A percentile compares a stretch with the other conserved stretches of the same genome.
phyloP scores from a whole-genome alignment of 2,329 filamentous ascomycete genomes.

The Colletotrichum liriopes region DNA sequence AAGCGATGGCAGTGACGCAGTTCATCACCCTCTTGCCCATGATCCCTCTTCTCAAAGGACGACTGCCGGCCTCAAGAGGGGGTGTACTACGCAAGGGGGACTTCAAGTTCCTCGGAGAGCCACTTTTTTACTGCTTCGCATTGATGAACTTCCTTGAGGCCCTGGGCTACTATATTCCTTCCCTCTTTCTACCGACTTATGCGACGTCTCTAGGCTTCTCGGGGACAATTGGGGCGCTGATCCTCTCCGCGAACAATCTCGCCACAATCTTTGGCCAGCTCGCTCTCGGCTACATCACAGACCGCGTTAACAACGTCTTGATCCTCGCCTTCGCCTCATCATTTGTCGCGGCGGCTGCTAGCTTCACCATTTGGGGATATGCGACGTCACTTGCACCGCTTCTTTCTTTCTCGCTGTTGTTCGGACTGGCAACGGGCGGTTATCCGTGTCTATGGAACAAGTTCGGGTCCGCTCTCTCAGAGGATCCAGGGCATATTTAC shows the following conservation, averaged over 20 bases:
- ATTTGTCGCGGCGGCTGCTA: slow-evolving; percentile 62
- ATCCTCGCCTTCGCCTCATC: slow-evolving; percentile 60
- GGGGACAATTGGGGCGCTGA: slow-evolving; percentile 59
- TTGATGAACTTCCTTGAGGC: slow-evolving; percentile 67
- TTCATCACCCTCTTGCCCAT: slow-evolving; percentile 58
- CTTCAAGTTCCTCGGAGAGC: slow-evolving; percentile 45
- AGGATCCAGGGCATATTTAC: slow-evolving; percentile 48
- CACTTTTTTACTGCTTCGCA: slow-evolving; percentile 55
- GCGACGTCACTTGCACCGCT: slow-evolving; percentile 60
- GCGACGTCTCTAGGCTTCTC: slow-evolving; percentile 59
- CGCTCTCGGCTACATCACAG: slow-evolving; percentile 63
- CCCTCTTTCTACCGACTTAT: slow-evolving; percentile 67
- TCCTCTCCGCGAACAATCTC: slow-evolving; percentile 64
- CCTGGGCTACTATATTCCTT: slow-evolving; percentile 70
- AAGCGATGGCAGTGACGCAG: slow-evolving; percentile 56
- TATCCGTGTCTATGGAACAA: slow-evolving; percentile 48
- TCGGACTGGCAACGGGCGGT: slow-evolving; percentile 70
- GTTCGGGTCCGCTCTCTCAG: slow-evolving; percentile 47
- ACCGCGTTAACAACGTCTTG: slow-evolving; percentile 60
- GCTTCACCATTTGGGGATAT: slow-evolving; percentile 70
- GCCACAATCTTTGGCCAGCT: slow-evolving; percentile 63
- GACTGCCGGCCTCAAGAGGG: slow-evolving; percentile 56
- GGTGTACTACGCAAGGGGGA: slow-evolving; percentile 46
- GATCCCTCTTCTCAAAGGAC: slow-evolving; percentile 57
- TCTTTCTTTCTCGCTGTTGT: slow-evolving; percentile 66